Conservation (phyloP, 2,329 filamentous ascomycete species). For the Acrocalymma vagum region DNA sequence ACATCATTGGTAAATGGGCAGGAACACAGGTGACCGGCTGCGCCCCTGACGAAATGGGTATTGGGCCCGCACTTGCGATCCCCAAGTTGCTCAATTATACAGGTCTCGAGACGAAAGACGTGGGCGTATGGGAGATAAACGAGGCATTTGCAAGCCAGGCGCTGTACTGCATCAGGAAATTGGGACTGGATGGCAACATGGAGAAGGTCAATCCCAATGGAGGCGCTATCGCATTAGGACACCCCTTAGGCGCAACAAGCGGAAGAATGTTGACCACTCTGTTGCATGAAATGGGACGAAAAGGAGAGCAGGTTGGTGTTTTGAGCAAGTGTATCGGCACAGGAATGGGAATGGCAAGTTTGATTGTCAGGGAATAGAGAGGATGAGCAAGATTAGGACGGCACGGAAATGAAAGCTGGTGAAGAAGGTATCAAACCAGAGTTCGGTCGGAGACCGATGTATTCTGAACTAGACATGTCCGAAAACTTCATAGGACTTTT, state of each 20-base stretch:
- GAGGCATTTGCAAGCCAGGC: slow-evolving; percentile 76
- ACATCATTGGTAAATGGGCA: slow-evolving; percentile 85
- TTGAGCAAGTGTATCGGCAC: slow-evolving; percentile 82
- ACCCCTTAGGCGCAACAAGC: slow-evolving; percentile 89
- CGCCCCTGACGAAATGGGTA: slow-evolving; percentile 90
- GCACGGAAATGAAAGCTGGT: neutral
- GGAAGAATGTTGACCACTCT: slow-evolving; percentile 81
- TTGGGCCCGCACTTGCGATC: slow-evolving; percentile 87
- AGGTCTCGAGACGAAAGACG: slow-evolving; percentile 72
- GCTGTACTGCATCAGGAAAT: slow-evolving; percentile 73
- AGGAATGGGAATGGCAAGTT: slow-evolving; percentile 62
- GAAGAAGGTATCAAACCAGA: too few relatives aligned
- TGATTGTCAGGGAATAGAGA: slow-evolving; percentile 57
- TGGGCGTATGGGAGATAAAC: slow-evolving; percentile 93
- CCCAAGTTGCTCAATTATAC: slow-evolving; percentile 78
- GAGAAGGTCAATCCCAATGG: slow-evolving; percentile 89
- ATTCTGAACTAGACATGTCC: too few relatives aligned
- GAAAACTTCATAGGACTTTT: too few relatives aligned
- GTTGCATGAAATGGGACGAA: slow-evolving; percentile 72
- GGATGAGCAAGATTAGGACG: neutral
- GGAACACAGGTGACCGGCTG: slow-evolving; percentile 79
- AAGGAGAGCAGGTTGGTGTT: slow-evolving; percentile 78
- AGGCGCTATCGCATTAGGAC: slow-evolving; percentile 92
- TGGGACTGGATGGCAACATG: slow-evolving; percentile 73
- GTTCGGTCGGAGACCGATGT: too few relatives aligned